A percentile compares a stretch with the other conserved stretches of the same genome.
Evolutionary conservation across 2,329 filamentous ascomycete species (phyloP).

Genomic region (Tolypocladium amazonense): DNA sequence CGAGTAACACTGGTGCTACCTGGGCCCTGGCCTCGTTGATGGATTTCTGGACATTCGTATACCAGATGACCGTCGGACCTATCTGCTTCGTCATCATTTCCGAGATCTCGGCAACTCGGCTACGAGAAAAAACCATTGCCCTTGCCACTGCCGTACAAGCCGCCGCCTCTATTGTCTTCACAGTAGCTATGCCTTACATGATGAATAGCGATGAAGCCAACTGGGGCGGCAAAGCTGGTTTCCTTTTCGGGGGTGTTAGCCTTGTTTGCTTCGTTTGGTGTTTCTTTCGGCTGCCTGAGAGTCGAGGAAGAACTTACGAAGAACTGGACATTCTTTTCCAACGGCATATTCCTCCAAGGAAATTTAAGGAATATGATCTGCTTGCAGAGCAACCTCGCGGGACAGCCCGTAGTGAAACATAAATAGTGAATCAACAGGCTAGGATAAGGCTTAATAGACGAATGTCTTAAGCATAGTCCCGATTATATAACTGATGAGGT

Average conservation of each 20-base stretch:
- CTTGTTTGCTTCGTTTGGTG: constrained; percentile 12
- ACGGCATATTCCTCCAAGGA: constrained; percentile 4
- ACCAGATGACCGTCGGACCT: constrained; percentile 29
- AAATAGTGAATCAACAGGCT: background rate
- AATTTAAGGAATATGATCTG: constrained; percentile 9
- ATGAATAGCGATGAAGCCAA: constrained; percentile 18
- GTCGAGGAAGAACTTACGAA: constrained; percentile 16
- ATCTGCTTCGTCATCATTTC: constrained; percentile 30
- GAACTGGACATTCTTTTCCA: constrained; percentile 20
- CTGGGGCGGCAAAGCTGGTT: constrained; percentile 20
- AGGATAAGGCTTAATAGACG: too few relatives aligned
- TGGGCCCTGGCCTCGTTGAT: constrained; percentile 28
- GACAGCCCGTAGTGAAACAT: background rate
- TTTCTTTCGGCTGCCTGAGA: constrained; percentile 19
- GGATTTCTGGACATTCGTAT: constrained; percentile 30
- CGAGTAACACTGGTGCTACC: constrained; percentile 18
- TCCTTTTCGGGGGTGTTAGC: constrained; percentile 16
- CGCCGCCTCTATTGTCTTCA: constrained; percentile 14
- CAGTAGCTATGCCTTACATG: constrained; percentile 19
- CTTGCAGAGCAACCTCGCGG: constrained; percentile 2
- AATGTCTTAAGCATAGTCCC: too few relatives aligned
- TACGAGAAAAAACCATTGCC: constrained; percentile 20
- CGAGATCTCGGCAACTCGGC: constrained; percentile 24
- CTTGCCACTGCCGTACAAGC: constrained; percentile 15
- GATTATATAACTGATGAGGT: too few relatives aligned